Conservation (phyloP, 768 basidiomycete species). For the Termitomyces sp. region DNA sequence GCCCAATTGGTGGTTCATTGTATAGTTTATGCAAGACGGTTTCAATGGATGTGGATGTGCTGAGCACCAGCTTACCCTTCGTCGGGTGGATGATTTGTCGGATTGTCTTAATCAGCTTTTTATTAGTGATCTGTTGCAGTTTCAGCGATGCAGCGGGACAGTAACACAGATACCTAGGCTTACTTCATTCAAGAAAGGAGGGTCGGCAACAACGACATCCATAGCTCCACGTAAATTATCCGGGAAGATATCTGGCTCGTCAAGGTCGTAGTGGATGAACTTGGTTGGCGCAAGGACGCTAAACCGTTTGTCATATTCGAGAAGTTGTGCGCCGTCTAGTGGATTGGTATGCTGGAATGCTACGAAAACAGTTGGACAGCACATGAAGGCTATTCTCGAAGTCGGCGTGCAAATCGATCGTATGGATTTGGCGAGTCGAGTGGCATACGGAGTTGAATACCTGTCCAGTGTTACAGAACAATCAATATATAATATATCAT, state of each 20-base stretch:
- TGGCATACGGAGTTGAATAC: slow-evolving; percentile 37
- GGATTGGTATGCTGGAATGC: slow-evolving; percentile 36
- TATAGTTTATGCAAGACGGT: slow-evolving; percentile 28
- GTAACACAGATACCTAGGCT: slow-evolving; percentile 7
- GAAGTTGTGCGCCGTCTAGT: slow-evolving; percentile 25
- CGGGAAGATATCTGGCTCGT: slow-evolving; percentile 35
- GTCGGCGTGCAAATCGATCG: slow-evolving; percentile 25
- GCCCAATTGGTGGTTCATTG: slow-evolving; percentile 29
- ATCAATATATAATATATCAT: background rate
- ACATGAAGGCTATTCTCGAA: slow-evolving; percentile 36
- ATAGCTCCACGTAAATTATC: slow-evolving; percentile 23
- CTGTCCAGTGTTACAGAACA: slow-evolving; percentile 16
- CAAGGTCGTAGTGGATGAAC: slow-evolving; percentile 38
- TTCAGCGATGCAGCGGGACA: background rate
- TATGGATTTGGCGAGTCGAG: slow-evolving; percentile 26
- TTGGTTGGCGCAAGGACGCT: slow-evolving; percentile 30
- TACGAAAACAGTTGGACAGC: slow-evolving; percentile 43
- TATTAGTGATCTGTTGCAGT: slow-evolving; percentile 30
- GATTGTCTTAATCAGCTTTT: slow-evolving; percentile 29
- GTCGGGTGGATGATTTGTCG: slow-evolving; percentile 33
- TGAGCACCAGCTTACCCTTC: slow-evolving; percentile 29
- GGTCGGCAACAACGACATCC: slow-evolving; percentile 37
- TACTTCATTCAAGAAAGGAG: slow-evolving; percentile 43
- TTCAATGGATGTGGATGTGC: slow-evolving; percentile 36
- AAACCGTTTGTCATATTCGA: slow-evolving; percentile 40